Evolutionary conservation across 2,329 filamentous ascomycete genomes (phyloP).

Genomic region (Domatiomyces catenatus): DNA sequence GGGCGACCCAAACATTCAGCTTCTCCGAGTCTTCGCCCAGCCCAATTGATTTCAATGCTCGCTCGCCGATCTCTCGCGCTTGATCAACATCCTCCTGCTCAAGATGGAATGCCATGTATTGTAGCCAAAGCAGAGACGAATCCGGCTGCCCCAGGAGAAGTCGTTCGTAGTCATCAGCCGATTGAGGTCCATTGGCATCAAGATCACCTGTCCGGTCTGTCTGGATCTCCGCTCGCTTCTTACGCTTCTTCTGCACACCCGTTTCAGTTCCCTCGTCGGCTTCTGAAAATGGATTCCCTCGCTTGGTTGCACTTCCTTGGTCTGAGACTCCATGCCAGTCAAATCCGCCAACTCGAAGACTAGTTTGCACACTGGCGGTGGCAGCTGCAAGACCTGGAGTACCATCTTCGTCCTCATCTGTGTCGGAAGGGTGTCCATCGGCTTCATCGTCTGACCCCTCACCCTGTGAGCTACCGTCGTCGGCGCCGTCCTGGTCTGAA

Average conservation of each 20-base stretch:
- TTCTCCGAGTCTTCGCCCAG: constrained; percentile 85
- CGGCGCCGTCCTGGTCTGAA: constrained; percentile 33
- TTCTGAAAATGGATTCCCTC: constrained; percentile 37
- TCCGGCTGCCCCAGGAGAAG: constrained; percentile 83
- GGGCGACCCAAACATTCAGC: constrained; percentile 85
- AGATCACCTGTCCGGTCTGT: constrained; percentile 86
- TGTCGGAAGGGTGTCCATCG: constrained; percentile 19
- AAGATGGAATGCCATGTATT: constrained; percentile 98
- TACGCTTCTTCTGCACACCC: constrained; percentile 50
- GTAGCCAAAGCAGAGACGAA: constrained; percentile 84
- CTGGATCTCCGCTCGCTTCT: constrained; percentile 60
- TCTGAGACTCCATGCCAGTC: constrained; percentile 58
- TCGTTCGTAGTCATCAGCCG: constrained; percentile 81
- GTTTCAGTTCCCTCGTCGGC: constrained; percentile 29
- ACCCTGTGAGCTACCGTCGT: constrained; percentile 20
- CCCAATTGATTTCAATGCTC: constrained; percentile 79
- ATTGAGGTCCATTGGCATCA: constrained; percentile 75
- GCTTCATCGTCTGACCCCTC: constrained; percentile 26
- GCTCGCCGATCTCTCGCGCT: constrained; percentile 76
- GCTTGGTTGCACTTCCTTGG: constrained; percentile 15
- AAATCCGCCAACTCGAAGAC: constrained; percentile 61
- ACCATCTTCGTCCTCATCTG: constrained; percentile 27
- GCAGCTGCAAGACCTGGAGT: constrained; percentile 23
- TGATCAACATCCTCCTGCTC: constrained; percentile 78
- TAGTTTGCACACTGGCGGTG: constrained; percentile 3